phyloP scores from a whole-genome alignment of 768 basidiomycete species.

The Suillus cothurnatus region DNA sequence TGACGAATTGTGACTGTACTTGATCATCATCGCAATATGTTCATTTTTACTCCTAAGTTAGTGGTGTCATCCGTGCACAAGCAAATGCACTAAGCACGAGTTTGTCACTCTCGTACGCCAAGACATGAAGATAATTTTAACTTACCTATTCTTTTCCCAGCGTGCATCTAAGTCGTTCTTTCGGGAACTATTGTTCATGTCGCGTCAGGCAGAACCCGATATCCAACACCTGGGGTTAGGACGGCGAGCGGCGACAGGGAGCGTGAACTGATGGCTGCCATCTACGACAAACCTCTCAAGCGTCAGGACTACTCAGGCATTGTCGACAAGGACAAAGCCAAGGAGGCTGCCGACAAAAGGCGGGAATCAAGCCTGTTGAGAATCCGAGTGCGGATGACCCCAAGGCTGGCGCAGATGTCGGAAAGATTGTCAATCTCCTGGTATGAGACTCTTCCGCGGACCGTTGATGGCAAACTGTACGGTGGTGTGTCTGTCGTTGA shows the following conservation, averaged over 20 bases:
- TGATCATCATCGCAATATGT: too few relatives aligned
- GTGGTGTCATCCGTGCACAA: slow-evolving; percentile 29
- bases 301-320: slow-evolving; percentile 84
- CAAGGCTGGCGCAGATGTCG: slow-evolving; percentile 80
- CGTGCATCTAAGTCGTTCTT: neutral
- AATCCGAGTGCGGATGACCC: slow-evolving; percentile 45
- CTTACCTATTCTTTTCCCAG: slow-evolving; percentile 1
- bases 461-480: too few relatives aligned
- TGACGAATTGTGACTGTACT: too few relatives aligned
- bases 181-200: neutral
- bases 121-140: slow-evolving; percentile 23
- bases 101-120: neutral
- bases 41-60: too few relatives aligned
- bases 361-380: slow-evolving; percentile 24
- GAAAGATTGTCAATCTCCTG: slow-evolving; percentile 90
- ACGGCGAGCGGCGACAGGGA: slow-evolving; percentile 71
- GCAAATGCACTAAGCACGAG: slow-evolving; percentile 33
- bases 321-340: slow-evolving; percentile 50
- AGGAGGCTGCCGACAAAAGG: slow-evolving; percentile 25
- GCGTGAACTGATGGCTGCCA: slow-evolving; percentile 83
- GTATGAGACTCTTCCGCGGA: too few relatives aligned
- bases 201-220: slow-evolving; percentile 57
- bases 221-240: slow-evolving; percentile 80
- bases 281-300: slow-evolving; percentile 88
- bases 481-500: too few relatives aligned